Conservation (phyloP, 495 filamentous ascomycete species). For the Daldinia concentrica region DNA sequence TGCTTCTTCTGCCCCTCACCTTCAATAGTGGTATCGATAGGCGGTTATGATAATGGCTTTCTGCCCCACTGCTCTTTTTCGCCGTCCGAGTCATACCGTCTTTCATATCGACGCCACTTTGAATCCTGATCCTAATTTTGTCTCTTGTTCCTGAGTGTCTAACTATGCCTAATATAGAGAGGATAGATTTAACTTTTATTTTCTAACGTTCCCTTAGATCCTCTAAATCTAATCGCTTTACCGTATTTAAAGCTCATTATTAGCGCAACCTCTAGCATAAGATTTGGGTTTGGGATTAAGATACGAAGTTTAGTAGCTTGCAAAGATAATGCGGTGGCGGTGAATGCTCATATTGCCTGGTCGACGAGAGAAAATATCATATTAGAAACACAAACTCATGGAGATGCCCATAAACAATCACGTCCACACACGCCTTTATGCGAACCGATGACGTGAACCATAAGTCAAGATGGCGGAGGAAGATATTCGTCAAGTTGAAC, state of each 20-base stretch:
- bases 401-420: slow-evolving; percentile 37
- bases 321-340: slow-evolving; percentile 20
- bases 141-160: background rate
- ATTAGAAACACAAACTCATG: slow-evolving; percentile 7
- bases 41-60: background rate
- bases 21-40: slow-evolving; percentile 32
- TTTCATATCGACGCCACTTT: slow-evolving; percentile 6
- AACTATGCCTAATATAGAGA: background rate
- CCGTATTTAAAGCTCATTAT: background rate
- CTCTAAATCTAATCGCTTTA: background rate
- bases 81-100: slow-evolving; percentile 35
- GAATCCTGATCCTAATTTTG: slow-evolving; percentile 7
- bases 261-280: background rate
- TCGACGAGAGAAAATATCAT: background rate
- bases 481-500: slow-evolving; percentile 79
- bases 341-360: background rate
- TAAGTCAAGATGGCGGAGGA: slow-evolving; percentile 55
- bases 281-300: background rate
- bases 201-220: background rate
- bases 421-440: slow-evolving; percentile 26
- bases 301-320: background rate
- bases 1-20: slow-evolving; percentile 19
- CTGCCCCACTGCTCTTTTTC: slow-evolving; percentile 28
- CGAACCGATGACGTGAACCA: slow-evolving; percentile 41
- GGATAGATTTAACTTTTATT: background rate